Base-by-base conservation (phyloP, 176 grass and related monocot species). In the Oryza glaberrima region DNA sequence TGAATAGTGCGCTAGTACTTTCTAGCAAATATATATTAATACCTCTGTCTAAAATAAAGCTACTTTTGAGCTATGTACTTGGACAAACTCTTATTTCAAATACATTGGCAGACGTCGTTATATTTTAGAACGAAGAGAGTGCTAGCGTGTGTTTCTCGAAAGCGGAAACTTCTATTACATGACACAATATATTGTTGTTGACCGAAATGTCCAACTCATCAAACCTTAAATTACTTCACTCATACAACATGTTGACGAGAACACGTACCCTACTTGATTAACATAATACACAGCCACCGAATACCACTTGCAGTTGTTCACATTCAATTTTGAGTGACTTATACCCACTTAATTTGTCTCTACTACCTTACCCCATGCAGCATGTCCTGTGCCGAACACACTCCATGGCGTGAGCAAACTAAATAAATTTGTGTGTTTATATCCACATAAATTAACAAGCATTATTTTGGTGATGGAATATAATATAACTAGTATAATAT, bases 371-470 rank as follows among this genome's bases (percentile, higher is more conserved):
- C 35, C 35, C 54, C 66, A 10, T 63, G 58, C 58, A 63, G 58
- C 58, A 32, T 77, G 78, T 45, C 72, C 32, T 72, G 83, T 65
- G 32, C 34, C 26, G 52, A 35, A 67, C 69, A 79, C 74, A 67
- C 45, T 19, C 12, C 16, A 36, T 65, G 86, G 22, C 67, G 43
- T 41, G 65, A 30, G 71, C 48, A 38, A 38, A 38, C 5, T 4
- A 38, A 38, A 6, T 38, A 8, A 8, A 8, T 63, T 51, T 56
- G 52, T 58, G 54, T 22, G 58, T 23, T 63, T 23, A 11, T 23
- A 63, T 23, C 58, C 58, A 54, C 43, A 2, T 48, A 12, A 14
- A 45, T 48, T 75, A n/a, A 36, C 43, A 51, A 67, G 7, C 66
- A 23, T 5, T 38, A 4, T 73, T 30, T 28, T 43, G 34, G 15